Evolutionary conservation across 306 rosid species (phyloP), one percentile per base, ranked within the genome.

Genomic region (Rubus idaeus): DNA sequence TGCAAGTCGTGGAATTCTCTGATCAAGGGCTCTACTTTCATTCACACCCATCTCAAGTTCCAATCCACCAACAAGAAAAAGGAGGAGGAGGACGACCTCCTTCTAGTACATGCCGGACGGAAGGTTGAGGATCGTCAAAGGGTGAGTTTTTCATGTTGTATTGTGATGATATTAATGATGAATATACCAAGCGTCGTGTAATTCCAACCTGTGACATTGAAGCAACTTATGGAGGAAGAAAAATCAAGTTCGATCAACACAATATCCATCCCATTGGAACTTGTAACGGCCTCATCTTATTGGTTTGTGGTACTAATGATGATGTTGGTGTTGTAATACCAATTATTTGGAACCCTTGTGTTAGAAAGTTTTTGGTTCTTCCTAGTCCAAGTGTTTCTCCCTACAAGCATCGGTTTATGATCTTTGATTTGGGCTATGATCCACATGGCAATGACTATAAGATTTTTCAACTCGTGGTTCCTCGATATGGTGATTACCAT

Each of bases 401-500:
- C 5, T 2, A 58, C 64, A 7, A 21, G 35, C 1, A 0, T 21
- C 0, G 0, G 23, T 23, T 9, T 10, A 1, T 5, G 13, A 1
- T 2, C 11, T 58, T 8, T 21, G 5, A 58, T 2, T 58, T 58
- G 8, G 64, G 64, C 12, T 21, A 58, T 21, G 64, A 58, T 58
- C 20, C 64, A 21, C 39, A 8, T 58, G 23, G 10, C 64, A 58
- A 8, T 58, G 62, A 56, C 62, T 8, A 1, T 20, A 56, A 56
- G 35, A 3, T 56, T 20, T 5, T 58, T 5, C 39, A 58, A 8
- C 8, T 58, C 20, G 12, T 21, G 37, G 57, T 52, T 52, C 57
- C 57, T 5, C 7, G 3, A n/a, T 6, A 0, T 6, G 11, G 3
- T 6, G 4, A 7, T n/a, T 0, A 0, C 14, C 14, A 58, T 20